Evolutionary conservation across 2,329 filamentous ascomycete genomes (phyloP).

Genomic region (Pseudogymnoascus sp.): DNA sequence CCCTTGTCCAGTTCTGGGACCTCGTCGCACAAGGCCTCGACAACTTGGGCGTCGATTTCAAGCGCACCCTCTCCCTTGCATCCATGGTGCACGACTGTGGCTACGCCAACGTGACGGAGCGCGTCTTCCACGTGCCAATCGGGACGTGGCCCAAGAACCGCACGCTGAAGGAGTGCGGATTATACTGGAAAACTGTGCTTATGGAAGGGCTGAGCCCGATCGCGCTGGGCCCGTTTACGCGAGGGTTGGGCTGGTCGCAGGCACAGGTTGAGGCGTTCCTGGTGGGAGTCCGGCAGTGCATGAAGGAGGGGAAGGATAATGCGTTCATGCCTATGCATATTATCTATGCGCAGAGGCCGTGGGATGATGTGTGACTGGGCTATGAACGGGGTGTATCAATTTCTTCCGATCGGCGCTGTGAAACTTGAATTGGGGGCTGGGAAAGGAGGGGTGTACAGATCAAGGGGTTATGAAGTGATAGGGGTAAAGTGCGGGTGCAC

Average conservation of each 20-base stretch:
- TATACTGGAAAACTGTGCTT: slow-evolving; percentile 45
- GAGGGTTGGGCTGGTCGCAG: slow-evolving; percentile 40
- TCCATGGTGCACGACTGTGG: slow-evolving; percentile 43
- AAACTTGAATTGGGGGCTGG: neutral
- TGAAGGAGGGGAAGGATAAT: slow-evolving; percentile 30
- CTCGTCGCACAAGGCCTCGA: slow-evolving; percentile 39
- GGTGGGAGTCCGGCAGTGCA: slow-evolving; percentile 41
- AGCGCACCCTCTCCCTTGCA: slow-evolving; percentile 36
- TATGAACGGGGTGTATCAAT: neutral
- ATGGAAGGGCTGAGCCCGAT: slow-evolving; percentile 45
- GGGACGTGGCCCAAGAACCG: slow-evolving; percentile 48
- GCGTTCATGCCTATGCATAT: slow-evolving; percentile 12
- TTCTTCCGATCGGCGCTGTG: neutral
- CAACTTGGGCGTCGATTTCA: slow-evolving; percentile 41
- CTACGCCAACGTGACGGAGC: slow-evolving; percentile 45
- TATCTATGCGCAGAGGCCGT: slow-evolving; percentile 13
- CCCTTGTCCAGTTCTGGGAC: slow-evolving; percentile 41
- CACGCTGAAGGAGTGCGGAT: slow-evolving; percentile 43
- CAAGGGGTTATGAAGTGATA: neutral
- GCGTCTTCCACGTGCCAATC: slow-evolving; percentile 45
- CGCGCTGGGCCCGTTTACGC: slow-evolving; percentile 44
- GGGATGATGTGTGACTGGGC: neutral
- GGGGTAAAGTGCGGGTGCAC: neutral
- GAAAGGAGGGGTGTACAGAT: neutral
- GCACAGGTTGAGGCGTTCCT: slow-evolving; percentile 44